phyloP scores from a whole-genome alignment of 768 basidiomycete species.

The Tricholoma flavovirens region DNA sequence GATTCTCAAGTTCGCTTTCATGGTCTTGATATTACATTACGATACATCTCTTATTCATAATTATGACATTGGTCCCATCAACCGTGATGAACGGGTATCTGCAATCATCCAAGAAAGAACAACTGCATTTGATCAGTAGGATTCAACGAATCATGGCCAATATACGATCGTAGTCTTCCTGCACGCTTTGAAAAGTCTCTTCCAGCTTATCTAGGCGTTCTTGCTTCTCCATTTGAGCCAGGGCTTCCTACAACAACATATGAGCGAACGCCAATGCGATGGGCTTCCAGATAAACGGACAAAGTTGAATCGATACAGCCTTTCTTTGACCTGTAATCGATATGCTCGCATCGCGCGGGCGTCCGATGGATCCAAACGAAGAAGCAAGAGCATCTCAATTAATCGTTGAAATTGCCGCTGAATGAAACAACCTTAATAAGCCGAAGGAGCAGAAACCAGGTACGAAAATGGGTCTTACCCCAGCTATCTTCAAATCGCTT shows the following conservation, averaged over 20 bases:
- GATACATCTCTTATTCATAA: neutral
- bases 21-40: neutral
- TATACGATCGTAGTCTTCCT: slow-evolving; percentile 81
- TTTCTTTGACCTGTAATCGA: slow-evolving; percentile 89
- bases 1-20: neutral
- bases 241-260: slow-evolving; percentile 56
- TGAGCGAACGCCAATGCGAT: neutral
- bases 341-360: slow-evolving; percentile 53
- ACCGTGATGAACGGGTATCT: neutral
- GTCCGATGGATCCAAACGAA: slow-evolving; percentile 62
- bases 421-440: slow-evolving; percentile 4
- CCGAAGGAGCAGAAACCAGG: slow-evolving; percentile 1
- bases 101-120: neutral
- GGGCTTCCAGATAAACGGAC: slow-evolving; percentile 39
- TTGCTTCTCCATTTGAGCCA: slow-evolving; percentile 81
- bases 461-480: slow-evolving; percentile 40
- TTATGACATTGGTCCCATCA: neutral
- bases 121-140: neutral
- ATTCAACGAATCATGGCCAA: slow-evolving; percentile 44
- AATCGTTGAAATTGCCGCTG: slow-evolving; percentile 93
- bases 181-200: slow-evolving; percentile 86
- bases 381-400: slow-evolving; percentile 83
- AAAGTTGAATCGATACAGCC: slow-evolving; percentile 92
- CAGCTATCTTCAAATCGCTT: slow-evolving; percentile 82
- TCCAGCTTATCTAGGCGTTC: slow-evolving; percentile 87